Base-by-base conservation (phyloP, 1,139 yeast species). In the Kodamaea fungicola region DNA sequence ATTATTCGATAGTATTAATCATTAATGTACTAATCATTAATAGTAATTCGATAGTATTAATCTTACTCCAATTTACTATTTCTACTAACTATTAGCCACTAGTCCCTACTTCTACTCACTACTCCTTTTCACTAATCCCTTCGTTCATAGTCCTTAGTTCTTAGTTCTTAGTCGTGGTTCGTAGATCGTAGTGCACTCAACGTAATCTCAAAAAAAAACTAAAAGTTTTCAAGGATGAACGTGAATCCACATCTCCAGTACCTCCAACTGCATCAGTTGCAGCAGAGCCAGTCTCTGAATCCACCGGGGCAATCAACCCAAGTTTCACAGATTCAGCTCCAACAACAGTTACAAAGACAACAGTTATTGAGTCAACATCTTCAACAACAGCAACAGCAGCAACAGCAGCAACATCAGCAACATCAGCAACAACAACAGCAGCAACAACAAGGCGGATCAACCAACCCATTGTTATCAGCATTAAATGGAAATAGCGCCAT, bases 171-270 rank as follows among this genome's bases (percentile, higher is more conserved):
- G n/a, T n/a, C n/a, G n/a, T n/a, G n/a, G n/a, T n/a, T n/a, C n/a
- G n/a, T n/a, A n/a, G n/a, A n/a, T n/a, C n/a, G n/a, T n/a, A n/a
- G n/a, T n/a, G n/a, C n/a, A n/a, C n/a, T n/a, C n/a, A n/a, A n/a
- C n/a, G n/a, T n/a, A n/a, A n/a, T n/a, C n/a, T n/a, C n/a, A n/a
- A n/a, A n/a, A n/a, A 26, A 26, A 26, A 26, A 26, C n/a, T 10
- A 26, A 26, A 26, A 26, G 12, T 26, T 26, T 26, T 26, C 28
- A 2, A 13, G 22, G 12, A 44, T 44, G 52, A 69, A 65, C 56
- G 62, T 58, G 42, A 64, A 65, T 41, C 74, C 74, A 29, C 76
- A 69, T 45, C 64, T 69, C 38, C 75, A 67, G 48, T 69, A 67
- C 50, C 57, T 70, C 43, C 75, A 65, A 39, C 60, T 51, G 51